Evolutionary conservation across 2,329 filamentous ascomycete species (phyloP).

Genomic region (Colletotrichum echinochloae): DNA sequence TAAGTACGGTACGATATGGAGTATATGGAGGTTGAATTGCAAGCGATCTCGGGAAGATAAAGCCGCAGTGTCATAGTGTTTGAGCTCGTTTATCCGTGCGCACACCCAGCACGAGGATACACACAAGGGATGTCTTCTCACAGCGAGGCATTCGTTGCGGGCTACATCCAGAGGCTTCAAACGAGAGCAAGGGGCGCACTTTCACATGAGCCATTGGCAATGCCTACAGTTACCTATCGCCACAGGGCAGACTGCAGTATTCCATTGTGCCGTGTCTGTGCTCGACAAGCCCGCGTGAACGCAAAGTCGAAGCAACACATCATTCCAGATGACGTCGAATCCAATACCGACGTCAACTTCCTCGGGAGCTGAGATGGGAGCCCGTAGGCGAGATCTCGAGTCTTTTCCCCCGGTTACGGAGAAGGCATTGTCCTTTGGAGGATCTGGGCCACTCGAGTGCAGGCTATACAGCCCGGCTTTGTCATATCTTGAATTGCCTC

Average conservation of each 20-base stretch:
- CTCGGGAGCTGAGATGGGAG: slow-evolving; percentile 7
- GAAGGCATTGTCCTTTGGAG: slow-evolving; percentile 1
- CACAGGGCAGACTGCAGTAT: slow-evolving; percentile 1
- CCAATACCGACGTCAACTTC: slow-evolving; percentile 16
- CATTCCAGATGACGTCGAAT: slow-evolving; percentile 8
- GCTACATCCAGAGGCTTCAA: slow-evolving; percentile 18
- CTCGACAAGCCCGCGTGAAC: slow-evolving; percentile 28
- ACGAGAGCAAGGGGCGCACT: background rate
- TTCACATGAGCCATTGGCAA: background rate
- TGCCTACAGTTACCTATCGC: slow-evolving; percentile 4
- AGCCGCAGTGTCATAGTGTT: slow-evolving; percentile 19
- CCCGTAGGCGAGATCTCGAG: slow-evolving; percentile 10
- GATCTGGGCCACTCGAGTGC: background rate
- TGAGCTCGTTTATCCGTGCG: slow-evolving; percentile 7
- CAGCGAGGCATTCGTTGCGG: slow-evolving; percentile 46
- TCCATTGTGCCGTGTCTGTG: slow-evolving; percentile 19
- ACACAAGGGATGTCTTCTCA: slow-evolving; percentile 40
- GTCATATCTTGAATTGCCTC: background rate
- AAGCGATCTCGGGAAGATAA: slow-evolving; percentile 16
- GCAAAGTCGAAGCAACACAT: slow-evolving; percentile 6
- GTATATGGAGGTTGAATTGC: background rate
- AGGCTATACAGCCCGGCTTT: too few relatives aligned
- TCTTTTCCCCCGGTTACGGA: slow-evolving; percentile 18
- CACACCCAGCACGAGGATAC: slow-evolving; percentile 22
- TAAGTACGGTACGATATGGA: fast-evolving